Conservation (phyloP, 169 alveolate species). For the Plasmodium reichenowi region DNA sequence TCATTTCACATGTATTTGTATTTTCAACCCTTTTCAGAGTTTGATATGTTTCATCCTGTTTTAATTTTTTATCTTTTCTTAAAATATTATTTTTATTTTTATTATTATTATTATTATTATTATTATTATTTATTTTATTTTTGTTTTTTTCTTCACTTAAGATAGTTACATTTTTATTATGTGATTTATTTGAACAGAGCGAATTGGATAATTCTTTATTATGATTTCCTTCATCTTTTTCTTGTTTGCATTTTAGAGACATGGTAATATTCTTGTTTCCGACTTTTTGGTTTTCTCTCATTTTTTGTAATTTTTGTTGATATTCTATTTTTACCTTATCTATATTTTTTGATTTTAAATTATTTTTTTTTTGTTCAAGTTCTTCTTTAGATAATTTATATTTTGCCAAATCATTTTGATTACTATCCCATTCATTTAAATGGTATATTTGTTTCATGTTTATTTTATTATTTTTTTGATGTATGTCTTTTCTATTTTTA, state of each 20-base stretch:
- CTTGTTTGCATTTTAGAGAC: background rate
- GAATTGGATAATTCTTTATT: too few species aligned
- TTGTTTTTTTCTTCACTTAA: background rate
- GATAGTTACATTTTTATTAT: background rate
- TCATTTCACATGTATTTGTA: too few species aligned
- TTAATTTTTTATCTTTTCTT: too few species aligned
- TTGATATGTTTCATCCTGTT: too few species aligned
- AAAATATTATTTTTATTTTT: too few species aligned
- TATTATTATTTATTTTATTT: background rate
- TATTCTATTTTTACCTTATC: slow-evolving; percentile 55
- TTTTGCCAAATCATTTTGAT: slow-evolving; percentile 59
- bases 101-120: too few species aligned
- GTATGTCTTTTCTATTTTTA: slow-evolving; percentile 6
- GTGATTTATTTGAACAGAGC: background rate
- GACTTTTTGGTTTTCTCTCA: slow-evolving; percentile 24
- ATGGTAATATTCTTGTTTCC: background rate
- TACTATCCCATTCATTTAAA: slow-evolving; percentile 63
- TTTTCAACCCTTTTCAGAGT: too few species aligned
- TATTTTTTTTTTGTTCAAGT: slow-evolving; percentile 57
- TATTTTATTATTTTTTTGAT: background rate
- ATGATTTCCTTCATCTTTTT: background rate
- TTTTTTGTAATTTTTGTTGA: slow-evolving; percentile 31
- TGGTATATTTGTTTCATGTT: slow-evolving; percentile 20
- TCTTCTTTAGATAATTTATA: slow-evolving; percentile 68
- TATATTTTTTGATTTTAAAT: slow-evolving; percentile 52